Base-by-base conservation (phyloP, 495 filamentous ascomycete species). In the Cairneyella variabilis region DNA sequence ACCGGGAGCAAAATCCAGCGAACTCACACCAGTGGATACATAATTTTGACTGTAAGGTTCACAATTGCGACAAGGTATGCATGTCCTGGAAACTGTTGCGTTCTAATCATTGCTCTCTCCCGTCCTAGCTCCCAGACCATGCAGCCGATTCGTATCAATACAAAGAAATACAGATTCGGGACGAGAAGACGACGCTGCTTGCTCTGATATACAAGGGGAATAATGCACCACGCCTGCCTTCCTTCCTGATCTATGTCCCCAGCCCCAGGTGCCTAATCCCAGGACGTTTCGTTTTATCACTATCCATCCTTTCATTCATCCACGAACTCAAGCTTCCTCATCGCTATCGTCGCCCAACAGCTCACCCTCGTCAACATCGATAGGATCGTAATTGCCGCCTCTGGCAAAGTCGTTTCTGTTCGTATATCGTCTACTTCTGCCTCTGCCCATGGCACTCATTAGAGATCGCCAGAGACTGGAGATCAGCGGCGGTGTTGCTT, bases 321-420 rank as follows among this genome's bases (percentile, higher is more conserved):
- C 28, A 32, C 6, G 28, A 21, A 12, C 3, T 53, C 37, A 60
- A 36, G 83, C 79, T 54, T 96, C 91, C 63, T 97, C 93, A 42
- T 95, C 93, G 54, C 93, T 95, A 45, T 95, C 93, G 54, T 90
- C 88, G 0, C 92, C 92, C 21, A 97, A 73, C 63, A 97, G 69
- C 70, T 96, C 90, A 51, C 92, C 92, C 69, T 96, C 93, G 66
- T 98, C 93, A 53, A 89, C 84, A 64, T 91, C 90, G 38, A 95
- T 89, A 66, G 86, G 76, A 12, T 83, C 80, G 68, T 97, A 98
- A 64, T 96, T 89, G 6, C 88, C 83, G 8, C 88, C 86, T 47
- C 90, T 83, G 20, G 88, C 85, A 69, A 97, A 97, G 21, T 85
- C 88, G 51, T 84, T 85, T 60, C 95, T 75, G 22, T 84, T 91